Percentiles rank a stretch among this genome's conserved stretches.
phyloP scores from a whole-genome alignment of 106 monocot species.

The Posidonia australis region DNA sequence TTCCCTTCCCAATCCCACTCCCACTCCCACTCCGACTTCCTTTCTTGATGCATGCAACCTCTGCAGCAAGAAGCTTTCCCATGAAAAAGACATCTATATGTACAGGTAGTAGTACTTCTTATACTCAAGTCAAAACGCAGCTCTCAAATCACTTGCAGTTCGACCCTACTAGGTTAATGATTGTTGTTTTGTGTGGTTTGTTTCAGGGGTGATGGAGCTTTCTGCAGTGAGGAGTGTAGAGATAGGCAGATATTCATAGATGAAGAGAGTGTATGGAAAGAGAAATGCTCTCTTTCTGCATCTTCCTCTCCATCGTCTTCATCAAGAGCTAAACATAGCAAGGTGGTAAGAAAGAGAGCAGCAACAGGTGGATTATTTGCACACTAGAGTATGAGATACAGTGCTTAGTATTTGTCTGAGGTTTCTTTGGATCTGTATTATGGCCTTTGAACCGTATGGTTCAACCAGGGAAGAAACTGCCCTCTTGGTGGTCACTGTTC shows the following conservation, averaged over 20 bases:
- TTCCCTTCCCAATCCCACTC: too few relatives aligned
- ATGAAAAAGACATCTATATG: constrained; percentile 6
- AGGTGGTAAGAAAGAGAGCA: not conserved
- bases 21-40: not conserved
- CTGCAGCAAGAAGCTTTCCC: constrained; percentile 5
- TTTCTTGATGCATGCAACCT: constrained; percentile 2
- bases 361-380: not conserved
- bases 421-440: too few relatives aligned
- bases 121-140: too few relatives aligned
- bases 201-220: constrained; percentile 5
- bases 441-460: too few relatives aligned
- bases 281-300: constrained; percentile 1
- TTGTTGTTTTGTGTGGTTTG: not conserved
- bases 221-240: constrained; percentile 7
- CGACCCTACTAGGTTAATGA: too few relatives aligned
- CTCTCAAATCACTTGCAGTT: not conserved
- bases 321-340: not conserved
- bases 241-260: constrained; percentile 2
- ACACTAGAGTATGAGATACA: too few relatives aligned
- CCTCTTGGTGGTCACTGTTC: too few relatives aligned
- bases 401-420: too few relatives aligned
- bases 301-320: not conserved
- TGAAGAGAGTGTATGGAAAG: not conserved
- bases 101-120: not conserved
- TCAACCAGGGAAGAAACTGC: too few relatives aligned